Base-by-base conservation (phyloP, 2,329 filamentous ascomycete species). In the Rachicladosporium sp. region DNA sequence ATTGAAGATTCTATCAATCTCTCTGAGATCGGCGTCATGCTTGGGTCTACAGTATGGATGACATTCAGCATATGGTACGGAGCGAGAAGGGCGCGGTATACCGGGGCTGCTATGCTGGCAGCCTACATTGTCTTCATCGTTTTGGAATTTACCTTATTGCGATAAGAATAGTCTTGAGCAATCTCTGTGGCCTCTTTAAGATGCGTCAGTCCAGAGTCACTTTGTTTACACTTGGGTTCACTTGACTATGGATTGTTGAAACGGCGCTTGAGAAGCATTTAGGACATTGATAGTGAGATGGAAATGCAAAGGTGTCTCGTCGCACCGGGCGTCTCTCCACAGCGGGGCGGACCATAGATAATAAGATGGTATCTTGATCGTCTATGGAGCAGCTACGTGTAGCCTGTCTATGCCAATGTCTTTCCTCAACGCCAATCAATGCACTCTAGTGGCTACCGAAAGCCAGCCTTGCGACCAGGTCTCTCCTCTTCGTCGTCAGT, bases 121-220 rank as follows among this genome's bases (percentile, higher is more conserved):
- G 52, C 46, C 2, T 64, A 63, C 43, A 12, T 59, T 9, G 49
- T 31, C 1, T 64, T 63, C 47, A 39, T 64, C 31, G 47, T 51
- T 10, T 40, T 62, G 8, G 61, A 64, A 40, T 57, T 62, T 37
- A 54, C 56, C 10, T 31, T 50, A 21, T 31, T 48, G 11, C 35
- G 31, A 33, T 33, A 6, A 10, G 9, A 6, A 10, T 13, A 33
- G 6, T 33, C 31, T 33, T n/a, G n/a, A 19, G 15, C 15, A 19
- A 19, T 19, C 15, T 19, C 15, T 19, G 15, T 19, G 5, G 15
- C 15, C 15, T 19, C 15, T 5, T 19, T 19, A 19, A 3, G 15
- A 19, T 19, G 15, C 5, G 15, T 19, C 5, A 3, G 3, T 5
- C 15, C 15, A 19, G 15, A 3, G 3, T 19, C 15, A 19, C 3